A percentile compares a stretch with the other conserved stretches of the same genome.
Conservation (phyloP, 1,139 yeast genomes). For the Lodderomyces pseudojiufengensis region DNA sequence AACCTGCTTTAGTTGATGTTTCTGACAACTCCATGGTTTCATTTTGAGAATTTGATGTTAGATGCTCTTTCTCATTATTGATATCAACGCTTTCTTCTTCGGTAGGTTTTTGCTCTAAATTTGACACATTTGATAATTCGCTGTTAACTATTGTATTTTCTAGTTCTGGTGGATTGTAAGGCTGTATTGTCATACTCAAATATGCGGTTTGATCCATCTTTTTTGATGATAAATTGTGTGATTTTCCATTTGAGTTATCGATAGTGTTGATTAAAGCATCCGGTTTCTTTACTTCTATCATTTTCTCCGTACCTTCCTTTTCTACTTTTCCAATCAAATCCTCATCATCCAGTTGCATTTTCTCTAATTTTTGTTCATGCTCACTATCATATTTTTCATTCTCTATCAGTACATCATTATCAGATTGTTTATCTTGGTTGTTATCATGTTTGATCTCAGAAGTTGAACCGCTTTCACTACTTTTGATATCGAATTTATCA, state of each 20-base stretch:
- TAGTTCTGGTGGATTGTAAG: slow-evolving; percentile 2
- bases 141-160: no score
- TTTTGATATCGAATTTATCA: slow-evolving; percentile 35
- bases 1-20: no score
- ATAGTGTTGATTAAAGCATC: slow-evolving; percentile 5
- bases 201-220: slow-evolving; percentile 2
- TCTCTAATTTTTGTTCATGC: slow-evolving; percentile 8
- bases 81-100: no score
- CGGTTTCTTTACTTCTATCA: slow-evolving; percentile 6
- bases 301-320: slow-evolving; percentile 1
- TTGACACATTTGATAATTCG: no score
- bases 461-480: slow-evolving; percentile 2
- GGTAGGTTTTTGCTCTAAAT: no score
- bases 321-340: slow-evolving; percentile 5
- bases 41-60: no score
- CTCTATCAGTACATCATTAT: slow-evolving; percentile 8
- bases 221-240: not conserved
- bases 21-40: no score
- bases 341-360: slow-evolving; percentile 9
- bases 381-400: slow-evolving; percentile 6
- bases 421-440: slow-evolving; percentile 5
- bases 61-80: no score
- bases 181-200: slow-evolving; percentile 4
- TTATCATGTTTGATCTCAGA: slow-evolving; percentile 2
- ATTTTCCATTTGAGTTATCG: not conserved